These are phyloP conservation scores for Hygrophoropsis aurantiaca DNA, from an alignment of 768 basidiomycete genomes.

Conservation along the genomic window DNA sequence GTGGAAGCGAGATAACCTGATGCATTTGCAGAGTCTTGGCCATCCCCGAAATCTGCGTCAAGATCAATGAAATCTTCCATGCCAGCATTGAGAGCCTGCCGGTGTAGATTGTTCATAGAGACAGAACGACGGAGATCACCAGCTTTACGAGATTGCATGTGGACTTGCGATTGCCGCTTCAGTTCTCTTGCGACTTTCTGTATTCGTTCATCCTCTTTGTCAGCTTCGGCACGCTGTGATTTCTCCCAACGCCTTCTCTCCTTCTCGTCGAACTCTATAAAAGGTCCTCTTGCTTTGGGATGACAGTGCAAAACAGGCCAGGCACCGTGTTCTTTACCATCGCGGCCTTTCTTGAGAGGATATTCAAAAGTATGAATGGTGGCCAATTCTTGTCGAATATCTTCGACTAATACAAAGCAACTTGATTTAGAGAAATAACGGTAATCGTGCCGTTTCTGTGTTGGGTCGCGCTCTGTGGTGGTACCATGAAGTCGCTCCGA, in stretches of 20 bases:
- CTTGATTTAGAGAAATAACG: conserved; percentile 78
- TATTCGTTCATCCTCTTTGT: conserved; percentile 33
- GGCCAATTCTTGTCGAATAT: conserved; percentile 77
- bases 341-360: conserved; percentile 49
- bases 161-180: conserved; percentile 26
- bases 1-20: conserved; percentile 69
- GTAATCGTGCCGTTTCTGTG: conserved; percentile 83
- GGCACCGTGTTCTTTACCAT: conserved; percentile 51
- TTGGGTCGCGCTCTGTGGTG: conserved; percentile 88
- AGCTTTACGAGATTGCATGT: conserved; percentile 26
- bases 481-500: conserved; percentile 83
- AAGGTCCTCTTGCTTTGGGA: conserved; percentile 70
- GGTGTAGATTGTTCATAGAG: conserved; percentile 76
- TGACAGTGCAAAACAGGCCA: conserved; percentile 89
- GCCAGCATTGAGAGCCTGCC: conserved; percentile 42
- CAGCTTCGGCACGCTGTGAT: conserved; percentile 39
- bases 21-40: conserved; percentile 56
- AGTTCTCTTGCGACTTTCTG: conserved; percentile 25
- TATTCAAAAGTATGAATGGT: conserved; percentile 88
- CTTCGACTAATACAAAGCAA: conserved; percentile 90
- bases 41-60: conserved; percentile 38
- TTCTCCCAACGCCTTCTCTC: conserved; percentile 70
- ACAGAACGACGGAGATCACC: conserved; percentile 71
- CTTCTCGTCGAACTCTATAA: conserved; percentile 71
- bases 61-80: conserved; percentile 43